phyloP scores from a whole-genome alignment of 1,284 basidiomycete species.

The Malassezia slooffiae region DNA sequence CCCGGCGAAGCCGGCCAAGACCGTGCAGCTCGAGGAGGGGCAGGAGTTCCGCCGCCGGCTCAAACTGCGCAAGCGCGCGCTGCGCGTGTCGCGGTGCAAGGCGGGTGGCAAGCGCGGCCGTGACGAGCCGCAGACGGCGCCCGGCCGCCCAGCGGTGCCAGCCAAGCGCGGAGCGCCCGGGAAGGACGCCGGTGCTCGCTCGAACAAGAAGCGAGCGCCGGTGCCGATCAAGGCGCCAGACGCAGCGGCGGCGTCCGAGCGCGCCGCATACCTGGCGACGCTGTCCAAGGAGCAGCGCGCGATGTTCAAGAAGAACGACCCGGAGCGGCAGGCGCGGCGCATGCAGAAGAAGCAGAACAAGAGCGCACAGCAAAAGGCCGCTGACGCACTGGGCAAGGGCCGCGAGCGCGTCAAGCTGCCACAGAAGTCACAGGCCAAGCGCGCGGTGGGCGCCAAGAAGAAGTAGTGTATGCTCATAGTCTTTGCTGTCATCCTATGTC shows the following conservation, averaged over 20 bases:
- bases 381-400: slow-evolving; percentile 3
- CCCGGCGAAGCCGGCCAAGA: neutral
- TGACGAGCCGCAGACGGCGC: slow-evolving; percentile 12
- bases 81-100: slow-evolving; percentile 41
- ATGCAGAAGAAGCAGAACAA: slow-evolving; percentile 41
- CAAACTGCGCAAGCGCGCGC: slow-evolving; percentile 34
- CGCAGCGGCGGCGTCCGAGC: slow-evolving; percentile 4
- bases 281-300: slow-evolving; percentile 32
- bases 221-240: slow-evolving; percentile 26
- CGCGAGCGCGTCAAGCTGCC: slow-evolving; percentile 14
- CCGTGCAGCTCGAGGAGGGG: slow-evolving; percentile 21
- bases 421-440: slow-evolving; percentile 9
- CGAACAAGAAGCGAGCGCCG: no score
- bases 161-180: slow-evolving; percentile 15
- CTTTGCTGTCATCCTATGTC: no score
- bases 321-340: slow-evolving; percentile 26
- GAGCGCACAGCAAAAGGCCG: slow-evolving; percentile 6
- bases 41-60: slow-evolving; percentile 36
- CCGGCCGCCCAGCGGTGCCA: no score
- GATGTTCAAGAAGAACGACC: slow-evolving; percentile 32
- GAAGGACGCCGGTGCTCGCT: no score
- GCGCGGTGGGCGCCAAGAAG: slow-evolving; percentile 4
- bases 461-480: neutral
- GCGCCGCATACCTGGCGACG: slow-evolving; percentile 20
- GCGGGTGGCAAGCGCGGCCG: neutral